phyloP scores from a whole-genome alignment of 2,329 filamentous ascomycete genomes.

The Geosmithia flava region DNA sequence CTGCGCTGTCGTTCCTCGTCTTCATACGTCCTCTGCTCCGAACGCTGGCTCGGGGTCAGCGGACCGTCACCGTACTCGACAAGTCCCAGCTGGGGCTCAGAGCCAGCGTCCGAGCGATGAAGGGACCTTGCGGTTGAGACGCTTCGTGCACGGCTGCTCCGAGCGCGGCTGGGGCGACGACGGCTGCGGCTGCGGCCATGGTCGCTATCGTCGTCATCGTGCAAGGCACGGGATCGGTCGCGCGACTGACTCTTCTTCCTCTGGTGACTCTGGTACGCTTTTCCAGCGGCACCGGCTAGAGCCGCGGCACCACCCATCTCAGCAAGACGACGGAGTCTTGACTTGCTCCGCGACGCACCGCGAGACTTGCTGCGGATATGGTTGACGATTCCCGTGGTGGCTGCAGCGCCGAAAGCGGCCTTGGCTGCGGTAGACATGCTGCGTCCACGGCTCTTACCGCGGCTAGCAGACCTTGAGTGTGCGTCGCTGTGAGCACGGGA shows the following conservation, averaged over 20 bases:
- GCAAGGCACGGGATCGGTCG: conserved; percentile 11
- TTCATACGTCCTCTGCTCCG: conserved; percentile 33
- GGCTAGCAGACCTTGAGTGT: conserved; percentile 4
- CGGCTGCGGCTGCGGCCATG: conserved; percentile 13
- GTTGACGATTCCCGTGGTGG: conserved; percentile 44
- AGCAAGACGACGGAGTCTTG: conserved; percentile 38
- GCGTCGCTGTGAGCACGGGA: conserved; percentile 7
- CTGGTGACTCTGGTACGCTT: conserved; percentile 47
- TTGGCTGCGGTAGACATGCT: conserved; percentile 40
- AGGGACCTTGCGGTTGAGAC: conserved; percentile 38
- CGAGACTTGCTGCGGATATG: conserved; percentile 43
- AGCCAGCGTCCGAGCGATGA: conserved; percentile 32
- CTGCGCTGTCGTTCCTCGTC: conserved; percentile 28
- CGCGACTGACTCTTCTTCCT: conserved; percentile 36
- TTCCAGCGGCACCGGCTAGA: conserved; percentile 47
- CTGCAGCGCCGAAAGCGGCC: conserved; percentile 43
- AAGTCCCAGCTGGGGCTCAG: conserved; percentile 57
- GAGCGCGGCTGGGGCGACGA: conserved; percentile 8
- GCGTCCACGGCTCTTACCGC: conserved; percentile 29
- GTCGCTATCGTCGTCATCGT: conserved; percentile 22
- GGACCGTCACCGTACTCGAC: conserved; percentile 54
- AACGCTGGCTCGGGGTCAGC: conserved; percentile 28
- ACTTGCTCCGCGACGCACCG: conserved; percentile 29
- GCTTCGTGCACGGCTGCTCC: conserved; percentile 15
- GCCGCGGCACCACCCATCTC: conserved; percentile 49